Evolutionary conservation across 2,329 filamentous ascomycete genomes (phyloP), one percentile per base, ranked within the genome.

Genomic region (Aspergillus jensenii): DNA sequence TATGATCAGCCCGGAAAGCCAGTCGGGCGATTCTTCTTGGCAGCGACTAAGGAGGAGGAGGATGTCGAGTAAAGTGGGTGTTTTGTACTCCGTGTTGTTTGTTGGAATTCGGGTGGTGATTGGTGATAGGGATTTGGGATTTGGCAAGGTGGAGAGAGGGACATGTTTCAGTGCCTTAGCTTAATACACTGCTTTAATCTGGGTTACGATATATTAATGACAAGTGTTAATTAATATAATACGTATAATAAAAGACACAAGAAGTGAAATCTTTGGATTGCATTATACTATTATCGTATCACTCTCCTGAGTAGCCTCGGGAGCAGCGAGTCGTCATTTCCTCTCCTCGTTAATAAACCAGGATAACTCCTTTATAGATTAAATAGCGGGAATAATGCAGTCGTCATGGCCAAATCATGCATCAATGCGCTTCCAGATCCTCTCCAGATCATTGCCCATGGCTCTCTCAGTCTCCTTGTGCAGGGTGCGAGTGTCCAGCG

Each of bases 1-100:
- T 80, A 82, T 61, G 79, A 82, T 65, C 70, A 74, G 54, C 76
- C 78, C 46, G 78, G 78, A 8, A 72, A 76, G 64, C 72, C 76
- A 15, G 75, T 75, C 53, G 74, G 76, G 21, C 72, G 76, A 27
- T 79, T 73, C 69, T 73, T 70, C 54, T 65, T 79, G 58, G 70
- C 76, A 19, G 64, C 73, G 21, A 77, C 68, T 58, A 79, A 76
- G 64, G 76, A 78, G 45, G 77, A 79, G 52, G 77, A 79, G 55
- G 77, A 79, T 15, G 71, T 71, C 41, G 76, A 79, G 59, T 78
- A 61, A 61, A 23, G 25, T 11, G 27, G 27, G 4, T 48, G 14
- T 7, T 45, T 27, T 45, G 14, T 27, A 21, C 23, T 12, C 35
- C 6, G 35, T 37, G 14, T 37, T 33, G 31, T 8, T 37, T 5